phyloP scores from a whole-genome alignment of 1,284 basidiomycete species.

The Veloporphyrellus conicus region DNA sequence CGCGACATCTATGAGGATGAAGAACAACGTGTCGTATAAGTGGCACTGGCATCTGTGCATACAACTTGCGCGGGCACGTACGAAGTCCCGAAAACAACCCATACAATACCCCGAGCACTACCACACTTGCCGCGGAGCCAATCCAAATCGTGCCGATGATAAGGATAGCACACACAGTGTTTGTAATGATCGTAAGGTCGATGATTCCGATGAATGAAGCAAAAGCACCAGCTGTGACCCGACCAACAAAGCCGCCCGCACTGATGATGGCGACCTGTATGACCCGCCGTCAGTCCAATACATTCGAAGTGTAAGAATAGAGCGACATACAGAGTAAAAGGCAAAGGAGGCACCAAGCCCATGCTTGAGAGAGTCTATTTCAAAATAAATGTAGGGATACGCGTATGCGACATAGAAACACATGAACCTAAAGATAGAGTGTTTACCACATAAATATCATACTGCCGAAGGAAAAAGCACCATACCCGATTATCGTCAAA shows the following conservation, averaged over 20 bases:
- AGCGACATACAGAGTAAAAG: constrained; percentile 29
- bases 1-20: constrained; percentile 15
- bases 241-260: constrained; percentile 39
- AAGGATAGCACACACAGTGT: constrained; percentile 24
- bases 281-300: not conserved
- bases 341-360: constrained; percentile 25
- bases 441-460: not conserved
- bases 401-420: constrained; percentile 21
- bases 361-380: constrained; percentile 26
- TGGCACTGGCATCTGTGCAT: accelerated
- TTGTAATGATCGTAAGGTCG: constrained; percentile 38
- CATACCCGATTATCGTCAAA: constrained; percentile 25
- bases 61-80: constrained; percentile 19
- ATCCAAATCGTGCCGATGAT: constrained; percentile 44
- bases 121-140: constrained; percentile 37
- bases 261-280: constrained; percentile 45
- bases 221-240: constrained; percentile 36
- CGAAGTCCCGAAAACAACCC: constrained; percentile 49
- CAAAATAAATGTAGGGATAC: constrained; percentile 33
- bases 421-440: constrained; percentile 12
- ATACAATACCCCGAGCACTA: constrained; percentile 45
- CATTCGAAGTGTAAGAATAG: not conserved
- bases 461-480: not conserved
- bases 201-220: constrained; percentile 38
- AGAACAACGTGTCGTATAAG: not conserved